Evolutionary conservation across 305 asterid species (phyloP).

Genomic region (Fraxinus latifolia): DNA sequence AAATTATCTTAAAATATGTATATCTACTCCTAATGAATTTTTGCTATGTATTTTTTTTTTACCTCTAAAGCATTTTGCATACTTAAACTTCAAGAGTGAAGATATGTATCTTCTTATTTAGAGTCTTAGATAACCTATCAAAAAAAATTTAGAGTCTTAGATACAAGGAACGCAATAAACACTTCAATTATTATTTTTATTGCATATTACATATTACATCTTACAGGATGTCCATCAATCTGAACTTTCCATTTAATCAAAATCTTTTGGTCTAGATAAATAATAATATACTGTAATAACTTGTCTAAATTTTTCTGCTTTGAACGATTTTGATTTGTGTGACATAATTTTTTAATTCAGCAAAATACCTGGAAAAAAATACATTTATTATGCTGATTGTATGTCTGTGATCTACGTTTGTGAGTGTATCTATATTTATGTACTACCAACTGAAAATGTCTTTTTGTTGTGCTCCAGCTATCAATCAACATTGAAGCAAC

Average conservation of each 20-base stretch:
- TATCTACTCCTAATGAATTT: too few species aligned
- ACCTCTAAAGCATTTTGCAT: too few species aligned
- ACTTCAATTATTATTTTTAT: too few species aligned
- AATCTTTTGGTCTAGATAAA: not conserved
- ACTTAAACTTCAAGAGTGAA: too few species aligned
- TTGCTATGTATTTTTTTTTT: too few species aligned
- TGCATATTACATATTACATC: not conserved
- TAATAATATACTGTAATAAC: not conserved
- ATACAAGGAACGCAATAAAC: too few species aligned
- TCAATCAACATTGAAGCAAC: slow-evolving; percentile 88
- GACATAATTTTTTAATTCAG: not conserved
- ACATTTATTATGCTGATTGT: not conserved
- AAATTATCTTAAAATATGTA: too few species aligned
- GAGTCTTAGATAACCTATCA: too few species aligned
- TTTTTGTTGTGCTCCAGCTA: slow-evolving; percentile 50
- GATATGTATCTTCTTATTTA: too few species aligned
- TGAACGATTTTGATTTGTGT: not conserved
- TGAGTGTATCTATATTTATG: slow-evolving; percentile 2
- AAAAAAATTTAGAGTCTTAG: too few species aligned
- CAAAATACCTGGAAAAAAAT: not conserved
- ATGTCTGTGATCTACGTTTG: not conserved
- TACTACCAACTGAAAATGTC: not conserved
- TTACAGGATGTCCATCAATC: not conserved
- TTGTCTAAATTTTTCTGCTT: not conserved
- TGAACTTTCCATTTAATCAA: not conserved